A percentile compares a stretch with the other conserved stretches of the same genome.
Evolutionary conservation across 108 stramenopile species (phyloP).

Genomic region (Mediolabrus comicus): DNA sequence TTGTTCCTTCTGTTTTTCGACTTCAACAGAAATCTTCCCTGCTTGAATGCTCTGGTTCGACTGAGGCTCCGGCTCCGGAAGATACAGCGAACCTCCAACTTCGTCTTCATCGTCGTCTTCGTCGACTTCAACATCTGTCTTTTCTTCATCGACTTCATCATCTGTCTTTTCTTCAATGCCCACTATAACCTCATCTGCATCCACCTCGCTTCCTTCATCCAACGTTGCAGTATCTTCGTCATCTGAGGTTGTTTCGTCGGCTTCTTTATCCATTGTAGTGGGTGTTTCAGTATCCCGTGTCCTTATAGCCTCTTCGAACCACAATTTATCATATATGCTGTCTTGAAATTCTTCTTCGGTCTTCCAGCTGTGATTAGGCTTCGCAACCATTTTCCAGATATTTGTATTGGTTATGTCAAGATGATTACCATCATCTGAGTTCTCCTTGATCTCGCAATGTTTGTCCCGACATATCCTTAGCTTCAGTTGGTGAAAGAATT

Average conservation of each 20-base stretch:
- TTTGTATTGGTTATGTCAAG: neutral
- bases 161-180: no score
- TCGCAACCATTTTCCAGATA: neutral
- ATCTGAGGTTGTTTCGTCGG: neutral
- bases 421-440: neutral
- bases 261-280: neutral
- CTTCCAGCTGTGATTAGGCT: neutral
- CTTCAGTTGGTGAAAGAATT: conserved; percentile 24
- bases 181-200: neutral
- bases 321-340: neutral
- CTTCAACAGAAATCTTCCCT: no score
- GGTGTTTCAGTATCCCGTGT: neutral
- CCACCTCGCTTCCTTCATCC: neutral
- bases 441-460: neutral
- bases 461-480: neutral
- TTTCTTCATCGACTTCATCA: no score
- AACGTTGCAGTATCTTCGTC: neutral
- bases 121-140: no score
- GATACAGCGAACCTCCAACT: no score
- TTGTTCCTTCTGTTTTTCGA: no score
- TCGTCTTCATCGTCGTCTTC: no score
- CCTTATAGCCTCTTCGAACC: neutral
- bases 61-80: no score
- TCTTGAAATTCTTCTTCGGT: neutral
- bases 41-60: no score